These are phyloP conservation scores for Mycena epipterygia DNA, from an alignment of 768 basidiomycete genomes.

Conservation along the genomic window DNA sequence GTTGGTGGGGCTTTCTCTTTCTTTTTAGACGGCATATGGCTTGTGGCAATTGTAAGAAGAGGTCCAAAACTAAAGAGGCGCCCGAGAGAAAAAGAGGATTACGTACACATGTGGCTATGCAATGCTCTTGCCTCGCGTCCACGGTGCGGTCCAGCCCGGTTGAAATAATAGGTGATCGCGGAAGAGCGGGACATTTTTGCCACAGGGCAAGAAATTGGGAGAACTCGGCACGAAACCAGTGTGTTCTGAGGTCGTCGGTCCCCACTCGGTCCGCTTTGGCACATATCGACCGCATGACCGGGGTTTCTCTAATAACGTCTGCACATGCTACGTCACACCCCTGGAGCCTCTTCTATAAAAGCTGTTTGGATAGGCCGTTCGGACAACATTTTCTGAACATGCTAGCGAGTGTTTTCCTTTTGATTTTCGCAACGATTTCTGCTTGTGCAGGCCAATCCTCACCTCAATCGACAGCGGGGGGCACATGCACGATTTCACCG, in stretches of 20 bases:
- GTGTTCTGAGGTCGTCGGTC: too few relatives aligned
- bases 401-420: not conserved
- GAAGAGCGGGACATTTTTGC: too few relatives aligned
- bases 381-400: not conserved
- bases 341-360: constrained; percentile 2
- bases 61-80: not conserved
- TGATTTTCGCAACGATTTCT: not conserved
- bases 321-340: not conserved
- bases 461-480: not conserved
- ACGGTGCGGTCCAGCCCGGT: too few relatives aligned
- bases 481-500: constrained; percentile 35
- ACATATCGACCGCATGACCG: not conserved
- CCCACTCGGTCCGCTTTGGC: not conserved
- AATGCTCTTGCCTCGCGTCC: too few relatives aligned
- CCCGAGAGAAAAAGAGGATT: not conserved
- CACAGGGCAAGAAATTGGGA: too few relatives aligned
- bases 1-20: not conserved
- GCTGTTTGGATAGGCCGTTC: not conserved
- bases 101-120: too few relatives aligned
- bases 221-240: too few relatives aligned
- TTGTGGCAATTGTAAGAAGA: not conserved
- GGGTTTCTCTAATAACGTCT: not conserved
- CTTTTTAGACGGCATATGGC: constrained; percentile 27
- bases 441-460: not conserved
- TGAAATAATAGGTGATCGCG: too few relatives aligned